Evolutionary conservation across 768 basidiomycete species (phyloP).

Genomic region (Phylloporus arenicola): DNA sequence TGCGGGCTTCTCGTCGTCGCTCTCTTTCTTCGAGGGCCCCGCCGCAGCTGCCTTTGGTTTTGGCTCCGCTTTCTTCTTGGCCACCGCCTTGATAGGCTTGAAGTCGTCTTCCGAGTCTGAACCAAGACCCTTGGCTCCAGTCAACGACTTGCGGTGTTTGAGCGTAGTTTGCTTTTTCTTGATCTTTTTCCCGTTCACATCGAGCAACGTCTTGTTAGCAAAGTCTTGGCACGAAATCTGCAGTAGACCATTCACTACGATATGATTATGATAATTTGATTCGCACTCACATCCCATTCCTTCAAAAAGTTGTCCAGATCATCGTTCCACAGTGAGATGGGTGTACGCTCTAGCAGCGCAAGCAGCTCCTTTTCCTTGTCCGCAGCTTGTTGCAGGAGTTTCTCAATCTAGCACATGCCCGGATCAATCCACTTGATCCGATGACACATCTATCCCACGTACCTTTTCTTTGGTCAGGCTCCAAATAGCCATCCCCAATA

Average conservation of each 20-base stretch:
- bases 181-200: slow-evolving; percentile 47
- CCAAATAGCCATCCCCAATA: slow-evolving; percentile 92
- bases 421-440: slow-evolving; percentile 5
- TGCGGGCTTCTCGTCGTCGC: slow-evolving; percentile 34
- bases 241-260: slow-evolving; percentile 2
- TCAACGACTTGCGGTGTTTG: slow-evolving; percentile 47
- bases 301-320: slow-evolving; percentile 81
- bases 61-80: slow-evolving; percentile 34
- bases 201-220: slow-evolving; percentile 41
- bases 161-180: slow-evolving; percentile 54
- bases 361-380: slow-evolving; percentile 83
- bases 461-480: slow-evolving; percentile 94
- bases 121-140: slow-evolving; percentile 35
- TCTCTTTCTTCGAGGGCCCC: slow-evolving; percentile 43
- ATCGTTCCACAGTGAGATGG: slow-evolving; percentile 81
- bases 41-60: slow-evolving; percentile 22
- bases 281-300: slow-evolving; percentile 75
- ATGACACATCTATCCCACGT: slow-evolving; percentile 1
- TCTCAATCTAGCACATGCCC: slow-evolving; percentile 60
- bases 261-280: background rate
- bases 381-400: slow-evolving; percentile 69
- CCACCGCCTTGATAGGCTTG: slow-evolving; percentile 45
- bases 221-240: slow-evolving; percentile 41
- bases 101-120: slow-evolving; percentile 51
- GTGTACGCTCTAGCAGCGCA: slow-evolving; percentile 67